Base-by-base conservation (phyloP, 2,329 filamentous ascomycete genomes). In the Calonectria pteridis region DNA sequence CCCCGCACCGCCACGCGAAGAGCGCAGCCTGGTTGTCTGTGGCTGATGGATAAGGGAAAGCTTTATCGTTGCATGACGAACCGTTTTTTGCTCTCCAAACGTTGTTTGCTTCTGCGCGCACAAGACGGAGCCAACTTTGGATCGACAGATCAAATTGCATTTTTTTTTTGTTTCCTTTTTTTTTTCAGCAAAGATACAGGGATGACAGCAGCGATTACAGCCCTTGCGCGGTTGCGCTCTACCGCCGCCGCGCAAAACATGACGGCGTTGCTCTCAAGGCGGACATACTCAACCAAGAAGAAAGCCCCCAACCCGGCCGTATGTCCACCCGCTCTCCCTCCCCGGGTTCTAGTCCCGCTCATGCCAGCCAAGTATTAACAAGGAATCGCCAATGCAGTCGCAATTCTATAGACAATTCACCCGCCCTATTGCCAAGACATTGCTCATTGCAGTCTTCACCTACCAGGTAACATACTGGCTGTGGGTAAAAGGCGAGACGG, bases 401-500 rank as follows among this genome's bases (percentile, higher is more conserved):
- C 86, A 88, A 59, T 96, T 96, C 85, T 96, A 95, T 87, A 93
- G 91, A 81, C 91, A 91, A 18, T 95, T 95, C 81, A 91, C 92
- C 49, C 89, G 93, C 2, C 94, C 94, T 3, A 87, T 96, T 58
- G 89, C 91, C 67, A 96, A 95, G 85, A 92, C 92, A 68, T 90
- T 95, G 77, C 88, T 96, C 46, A 89, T 94, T 81, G 94, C 94
- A 68, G 89, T 95, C 69, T 92, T 95, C 81, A 93, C 93, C 2
- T 97, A 96, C 83, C 94, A 97, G 84, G 79, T 94, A n/a, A 84
- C 89, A 18, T 96, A 96, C 85, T 95, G 91, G 86, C 86, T 85
- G 18, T 97, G 94, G 94, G 82, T 91, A 46, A 94, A 93, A 84
- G 87, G 96, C 65, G 94, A 96, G 83, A 89, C 90, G 40, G 89